A percentile compares a stretch with the other conserved stretches of the same genome.
phyloP scores from a whole-genome alignment of 2,329 filamentous ascomycete genomes.

The Blastomyces parvus region DNA sequence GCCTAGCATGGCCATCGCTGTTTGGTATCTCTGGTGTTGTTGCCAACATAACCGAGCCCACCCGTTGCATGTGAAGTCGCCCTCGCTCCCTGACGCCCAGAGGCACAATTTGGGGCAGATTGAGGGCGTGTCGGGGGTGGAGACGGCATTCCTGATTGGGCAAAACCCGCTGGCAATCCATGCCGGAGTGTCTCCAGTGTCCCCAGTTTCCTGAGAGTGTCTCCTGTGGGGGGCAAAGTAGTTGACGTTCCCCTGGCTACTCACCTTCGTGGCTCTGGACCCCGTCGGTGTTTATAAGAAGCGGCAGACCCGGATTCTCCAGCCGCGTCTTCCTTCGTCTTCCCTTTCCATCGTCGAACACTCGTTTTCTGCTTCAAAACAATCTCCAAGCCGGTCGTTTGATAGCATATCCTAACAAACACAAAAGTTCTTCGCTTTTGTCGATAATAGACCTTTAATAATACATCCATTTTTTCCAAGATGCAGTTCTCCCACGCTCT shows the following conservation, averaged over 20 bases:
- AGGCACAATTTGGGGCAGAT: no score
- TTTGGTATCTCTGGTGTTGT: neutral
- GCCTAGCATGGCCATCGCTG: neutral
- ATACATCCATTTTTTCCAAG: slow-evolving; percentile 15
- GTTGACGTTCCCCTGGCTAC: slow-evolving; percentile 1
- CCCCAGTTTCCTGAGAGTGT: no score
- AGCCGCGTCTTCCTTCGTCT: neutral
- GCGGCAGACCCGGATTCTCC: neutral
- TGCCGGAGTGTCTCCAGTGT: no score
- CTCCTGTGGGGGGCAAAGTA: no score
- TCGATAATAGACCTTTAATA: slow-evolving; percentile 3
- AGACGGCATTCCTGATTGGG: neutral
- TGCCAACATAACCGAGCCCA: neutral
- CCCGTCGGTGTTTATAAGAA: slow-evolving; percentile 5
- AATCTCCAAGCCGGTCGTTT: slow-evolving; percentile 9
- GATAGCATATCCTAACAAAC: slow-evolving; percentile 5
- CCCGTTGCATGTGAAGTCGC: neutral
- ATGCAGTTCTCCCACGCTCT: slow-evolving; percentile 28
- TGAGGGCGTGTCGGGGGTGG: no score
- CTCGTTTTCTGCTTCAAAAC: slow-evolving; percentile 14
- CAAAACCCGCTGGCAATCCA: neutral
- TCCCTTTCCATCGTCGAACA: slow-evolving; percentile 10
- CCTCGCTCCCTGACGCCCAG: neutral
- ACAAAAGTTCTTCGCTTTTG: slow-evolving; percentile 10
- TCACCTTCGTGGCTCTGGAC: neutral